These are phyloP conservation scores for Pleurotus tuber-regium DNA, from an alignment of 768 basidiomycete species.

Conservation along the genomic window DNA sequence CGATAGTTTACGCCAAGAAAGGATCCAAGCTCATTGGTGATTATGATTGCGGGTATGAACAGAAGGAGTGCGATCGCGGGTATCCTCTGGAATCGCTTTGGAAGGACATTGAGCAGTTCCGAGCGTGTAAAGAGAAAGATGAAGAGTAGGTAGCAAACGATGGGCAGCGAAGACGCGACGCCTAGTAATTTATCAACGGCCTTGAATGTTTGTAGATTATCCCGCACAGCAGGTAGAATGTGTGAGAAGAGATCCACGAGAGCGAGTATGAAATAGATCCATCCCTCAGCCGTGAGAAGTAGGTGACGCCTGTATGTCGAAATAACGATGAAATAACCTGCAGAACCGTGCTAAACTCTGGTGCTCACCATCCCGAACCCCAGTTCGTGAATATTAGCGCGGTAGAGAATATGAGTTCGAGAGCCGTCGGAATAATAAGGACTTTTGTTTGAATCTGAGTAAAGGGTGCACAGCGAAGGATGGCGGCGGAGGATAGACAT, in stretches of 20 bases:
- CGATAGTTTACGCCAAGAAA: conserved; percentile 56
- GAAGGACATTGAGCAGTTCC: conserved; percentile 52
- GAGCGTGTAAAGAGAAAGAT: conserved; percentile 54
- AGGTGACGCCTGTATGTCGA: conserved; percentile 44
- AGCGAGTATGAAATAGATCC: conserved; percentile 56
- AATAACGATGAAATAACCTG: conserved; percentile 3
- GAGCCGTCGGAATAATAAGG: conserved; percentile 58
- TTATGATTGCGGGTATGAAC: conserved; percentile 54
- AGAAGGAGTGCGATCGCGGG: conserved; percentile 43
- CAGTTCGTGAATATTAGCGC: conserved; percentile 48
- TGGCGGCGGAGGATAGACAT: conserved; percentile 69
- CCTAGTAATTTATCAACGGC: conserved; percentile 60
- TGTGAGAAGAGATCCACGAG: conserved; percentile 62
- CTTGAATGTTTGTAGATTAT: conserved; percentile 43
- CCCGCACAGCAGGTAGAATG: conserved; percentile 48
- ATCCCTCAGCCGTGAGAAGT: conserved; percentile 60
- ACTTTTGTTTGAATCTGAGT: conserved; percentile 41
- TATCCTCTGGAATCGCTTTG: conserved; percentile 43
- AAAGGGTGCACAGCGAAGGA: conserved; percentile 67
- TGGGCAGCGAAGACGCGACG: conserved; percentile 63
- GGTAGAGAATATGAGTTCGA: conserved; percentile 61
- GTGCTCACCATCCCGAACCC: conserved; percentile 46
- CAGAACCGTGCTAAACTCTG: not conserved
- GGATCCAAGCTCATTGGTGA: conserved; percentile 59
- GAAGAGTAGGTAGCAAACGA: conserved; percentile 62